Percentiles rank a stretch among this genome's conserved stretches.
phyloP scores from a whole-genome alignment of 2,329 filamentous ascomycete species.

The Neofusicoccum sp. region DNA sequence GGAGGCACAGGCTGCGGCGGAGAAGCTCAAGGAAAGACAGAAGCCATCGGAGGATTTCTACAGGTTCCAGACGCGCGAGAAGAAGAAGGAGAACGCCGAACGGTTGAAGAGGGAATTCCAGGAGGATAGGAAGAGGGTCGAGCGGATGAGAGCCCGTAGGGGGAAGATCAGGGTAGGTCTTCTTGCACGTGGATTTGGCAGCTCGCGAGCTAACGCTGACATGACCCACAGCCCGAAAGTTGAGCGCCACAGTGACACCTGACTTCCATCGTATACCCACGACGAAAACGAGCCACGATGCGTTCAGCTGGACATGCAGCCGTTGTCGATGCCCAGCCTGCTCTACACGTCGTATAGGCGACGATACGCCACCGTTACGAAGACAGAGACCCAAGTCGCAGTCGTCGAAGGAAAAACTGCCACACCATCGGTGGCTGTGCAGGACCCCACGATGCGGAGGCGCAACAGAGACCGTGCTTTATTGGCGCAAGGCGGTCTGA shows the following conservation, averaged over 20 bases:
- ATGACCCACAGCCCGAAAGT: slow-evolving; percentile 9
- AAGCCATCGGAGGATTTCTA: slow-evolving; percentile 73
- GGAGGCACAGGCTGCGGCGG: slow-evolving; percentile 62
- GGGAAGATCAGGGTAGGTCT: slow-evolving; percentile 22
- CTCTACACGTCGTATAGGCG: neutral
- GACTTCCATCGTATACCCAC: neutral
- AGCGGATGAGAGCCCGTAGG: slow-evolving; percentile 66
- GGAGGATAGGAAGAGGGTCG: slow-evolving; percentile 70
- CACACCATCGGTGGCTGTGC: slow-evolving; percentile 10
- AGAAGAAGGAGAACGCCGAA: slow-evolving; percentile 70
- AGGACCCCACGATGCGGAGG: slow-evolving; percentile 7
- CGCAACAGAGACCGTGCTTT: slow-evolving; percentile 12
- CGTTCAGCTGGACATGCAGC: neutral
- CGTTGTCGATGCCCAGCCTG: neutral
- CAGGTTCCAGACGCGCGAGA: slow-evolving; percentile 77
- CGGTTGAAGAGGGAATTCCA: slow-evolving; percentile 71
- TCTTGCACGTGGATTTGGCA: neutral
- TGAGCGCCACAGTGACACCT: slow-evolving; percentile 8
- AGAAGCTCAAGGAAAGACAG: slow-evolving; percentile 58
- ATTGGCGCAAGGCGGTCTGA: slow-evolving; percentile 8
- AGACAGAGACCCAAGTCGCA: neutral
- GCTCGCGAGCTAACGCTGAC: slow-evolving; percentile 2
- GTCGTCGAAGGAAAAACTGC: neutral
- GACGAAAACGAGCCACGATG: neutral
- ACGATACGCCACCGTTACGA: neutral